Conservation (phyloP, 768 basidiomycete species). For the Ramaria sp. region DNA sequence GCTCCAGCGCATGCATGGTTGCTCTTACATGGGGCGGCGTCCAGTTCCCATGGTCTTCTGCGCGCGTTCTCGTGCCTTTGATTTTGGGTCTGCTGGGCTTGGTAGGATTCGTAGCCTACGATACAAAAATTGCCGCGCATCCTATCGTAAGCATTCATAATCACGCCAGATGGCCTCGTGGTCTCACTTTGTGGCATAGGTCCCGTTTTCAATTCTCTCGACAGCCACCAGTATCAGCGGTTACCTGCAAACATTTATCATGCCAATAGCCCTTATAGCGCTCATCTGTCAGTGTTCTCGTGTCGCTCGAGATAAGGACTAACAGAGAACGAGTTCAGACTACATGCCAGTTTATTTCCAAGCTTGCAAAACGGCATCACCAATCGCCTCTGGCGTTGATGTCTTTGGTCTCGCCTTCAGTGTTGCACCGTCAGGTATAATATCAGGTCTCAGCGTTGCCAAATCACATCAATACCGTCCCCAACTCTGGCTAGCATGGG, state of each 20-base stretch:
- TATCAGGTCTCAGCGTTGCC: slow-evolving; percentile 24
- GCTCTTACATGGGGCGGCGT: slow-evolving; percentile 41
- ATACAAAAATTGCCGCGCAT: slow-evolving; percentile 18
- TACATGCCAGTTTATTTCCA: too few relatives aligned
- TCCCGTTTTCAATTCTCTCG: too few relatives aligned
- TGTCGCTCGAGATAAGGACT: neutral
- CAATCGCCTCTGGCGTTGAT: slow-evolving; percentile 28
- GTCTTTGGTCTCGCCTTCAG: slow-evolving; percentile 23
- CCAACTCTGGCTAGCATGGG: slow-evolving; percentile 25
- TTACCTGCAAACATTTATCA: slow-evolving; percentile 3
- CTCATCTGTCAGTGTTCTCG: slow-evolving; percentile 8
- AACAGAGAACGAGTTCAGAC: slow-evolving; percentile 29
- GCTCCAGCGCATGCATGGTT: too few relatives aligned
- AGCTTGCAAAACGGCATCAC: slow-evolving; percentile 26
- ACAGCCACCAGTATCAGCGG: slow-evolving; percentile 23
- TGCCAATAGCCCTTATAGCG: slow-evolving; percentile 9
- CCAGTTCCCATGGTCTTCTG: slow-evolving; percentile 31
- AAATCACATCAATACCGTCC: slow-evolving; percentile 24
- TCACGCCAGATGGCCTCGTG: slow-evolving; percentile 26
- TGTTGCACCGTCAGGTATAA: slow-evolving; percentile 28
- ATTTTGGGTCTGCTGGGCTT: slow-evolving; percentile 31
- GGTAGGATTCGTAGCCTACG: slow-evolving; percentile 28
- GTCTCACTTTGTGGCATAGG: too few relatives aligned
- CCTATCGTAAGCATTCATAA: slow-evolving; percentile 16
- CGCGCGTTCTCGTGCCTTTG: slow-evolving; percentile 31